Percentiles rank a stretch among this genome's conserved stretches.
Conservation (phyloP, 2,329 filamentous ascomycete genomes). For the Pestalotiopsis sp. region DNA sequence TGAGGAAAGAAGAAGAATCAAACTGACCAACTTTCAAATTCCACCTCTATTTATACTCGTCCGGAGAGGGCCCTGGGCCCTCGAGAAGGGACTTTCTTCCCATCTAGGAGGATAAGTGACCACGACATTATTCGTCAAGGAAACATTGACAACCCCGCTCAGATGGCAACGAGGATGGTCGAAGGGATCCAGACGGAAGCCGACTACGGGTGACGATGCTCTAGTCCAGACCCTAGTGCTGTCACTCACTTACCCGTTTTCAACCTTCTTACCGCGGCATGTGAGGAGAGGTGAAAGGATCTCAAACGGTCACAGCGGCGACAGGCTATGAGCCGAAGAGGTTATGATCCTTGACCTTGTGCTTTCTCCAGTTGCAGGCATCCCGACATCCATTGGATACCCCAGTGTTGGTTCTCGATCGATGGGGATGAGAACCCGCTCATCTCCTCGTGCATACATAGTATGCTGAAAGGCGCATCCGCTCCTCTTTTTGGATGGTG, state of each 20-base stretch:
- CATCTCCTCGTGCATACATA: constrained; percentile 31
- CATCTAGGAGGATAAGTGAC: constrained; percentile 23
- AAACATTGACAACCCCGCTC: constrained; percentile 37
- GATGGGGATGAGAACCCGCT: constrained; percentile 22
- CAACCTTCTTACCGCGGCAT: constrained; percentile 10
- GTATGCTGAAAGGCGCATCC: constrained; percentile 41
- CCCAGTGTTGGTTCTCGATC: constrained; percentile 14
- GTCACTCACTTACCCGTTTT: constrained; percentile 13
- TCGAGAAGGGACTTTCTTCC: constrained; percentile 31
- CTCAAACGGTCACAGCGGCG: constrained; percentile 12
- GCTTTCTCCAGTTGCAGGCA: neutral
- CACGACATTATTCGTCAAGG: constrained; percentile 33
- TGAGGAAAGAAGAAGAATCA: constrained; percentile 55
- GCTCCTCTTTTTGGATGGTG: constrained; percentile 29
- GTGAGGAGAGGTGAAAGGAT: neutral
- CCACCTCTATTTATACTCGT: constrained; percentile 68
- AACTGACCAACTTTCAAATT: constrained; percentile 45
- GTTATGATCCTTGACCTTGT: constrained; percentile 14
- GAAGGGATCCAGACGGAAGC: constrained; percentile 14
- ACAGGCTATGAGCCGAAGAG: constrained; percentile 7
- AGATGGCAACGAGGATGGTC: constrained; percentile 26
- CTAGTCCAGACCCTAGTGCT: constrained; percentile 14
- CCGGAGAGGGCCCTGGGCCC: constrained; percentile 22
- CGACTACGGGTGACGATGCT: constrained; percentile 15
- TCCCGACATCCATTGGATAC: neutral